Evolutionary conservation across 2,329 filamentous ascomycete genomes (phyloP).

Genomic region (Arthroderma sp.): DNA sequence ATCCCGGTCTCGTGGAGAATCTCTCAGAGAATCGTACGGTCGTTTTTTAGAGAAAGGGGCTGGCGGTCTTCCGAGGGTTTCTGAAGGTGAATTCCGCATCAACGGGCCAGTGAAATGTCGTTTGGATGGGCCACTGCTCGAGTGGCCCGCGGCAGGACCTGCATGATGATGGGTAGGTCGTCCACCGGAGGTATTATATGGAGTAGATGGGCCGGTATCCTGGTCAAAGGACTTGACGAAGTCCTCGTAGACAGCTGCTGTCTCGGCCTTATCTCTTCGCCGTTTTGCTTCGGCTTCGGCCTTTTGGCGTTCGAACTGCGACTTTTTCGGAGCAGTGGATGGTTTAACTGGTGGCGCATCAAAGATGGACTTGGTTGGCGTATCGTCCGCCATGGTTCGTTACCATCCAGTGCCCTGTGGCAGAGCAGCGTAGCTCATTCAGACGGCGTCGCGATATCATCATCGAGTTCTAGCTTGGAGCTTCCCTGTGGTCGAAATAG

Average conservation of each 20-base stretch:
- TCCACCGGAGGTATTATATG: conserved; percentile 11
- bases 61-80: conserved; percentile 37
- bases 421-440: background rate
- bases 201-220: conserved; percentile 23
- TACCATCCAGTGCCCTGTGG: background rate
- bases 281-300: conserved; percentile 84
- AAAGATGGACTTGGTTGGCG: background rate
- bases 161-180: conserved; percentile 15
- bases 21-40: conserved; percentile 31
- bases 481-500: background rate
- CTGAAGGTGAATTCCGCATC: conserved; percentile 39
- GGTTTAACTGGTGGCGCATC: background rate
- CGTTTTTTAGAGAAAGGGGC: conserved; percentile 33
- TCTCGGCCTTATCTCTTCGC: conserved; percentile 71
- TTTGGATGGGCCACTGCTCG: conserved; percentile 32
- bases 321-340: conserved; percentile 52
- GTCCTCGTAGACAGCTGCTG: conserved; percentile 72
- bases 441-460: background rate
- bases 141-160: conserved; percentile 24
- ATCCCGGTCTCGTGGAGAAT: conserved; percentile 29
- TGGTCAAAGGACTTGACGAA: conserved; percentile 62
- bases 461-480: background rate
- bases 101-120: conserved; percentile 48
- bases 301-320: conserved; percentile 75
- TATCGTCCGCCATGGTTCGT: background rate